phyloP scores from a whole-genome alignment of 2,329 filamentous ascomycete species.

The Dothidotthia symphoricarpi region DNA sequence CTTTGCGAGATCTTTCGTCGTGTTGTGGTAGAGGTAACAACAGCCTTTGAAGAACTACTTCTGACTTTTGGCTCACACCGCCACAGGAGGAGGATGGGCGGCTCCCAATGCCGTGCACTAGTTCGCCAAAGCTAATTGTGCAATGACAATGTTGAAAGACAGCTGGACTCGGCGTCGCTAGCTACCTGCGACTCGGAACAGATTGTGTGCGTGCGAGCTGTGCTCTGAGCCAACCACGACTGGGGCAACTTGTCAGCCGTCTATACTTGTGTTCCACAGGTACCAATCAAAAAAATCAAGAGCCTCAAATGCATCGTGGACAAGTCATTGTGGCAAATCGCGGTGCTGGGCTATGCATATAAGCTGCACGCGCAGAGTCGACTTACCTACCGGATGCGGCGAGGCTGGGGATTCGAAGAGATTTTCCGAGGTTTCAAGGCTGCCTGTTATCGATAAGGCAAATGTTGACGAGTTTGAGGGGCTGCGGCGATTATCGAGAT shows the following conservation, averaged over 20 bases:
- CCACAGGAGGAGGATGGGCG: conserved; percentile 35
- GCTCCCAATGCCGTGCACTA: conserved; percentile 27
- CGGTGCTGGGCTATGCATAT: conserved; percentile 4
- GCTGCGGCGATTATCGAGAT: not conserved
- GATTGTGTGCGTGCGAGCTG: conserved; percentile 23
- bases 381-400: conserved; percentile 23
- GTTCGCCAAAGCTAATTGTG: conserved; percentile 5
- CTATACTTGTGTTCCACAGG: conserved; percentile 15
- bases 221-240: conserved; percentile 28
- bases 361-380: conserved; percentile 10
- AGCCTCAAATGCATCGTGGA: conserved; percentile 8
- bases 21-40: conserved; percentile 11
- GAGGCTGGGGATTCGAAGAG: conserved; percentile 22
- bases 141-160: conserved; percentile 15
- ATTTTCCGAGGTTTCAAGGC: conserved; percentile 10
- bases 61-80: conserved; percentile 25
- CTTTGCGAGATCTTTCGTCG: conserved; percentile 8
- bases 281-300: conserved; percentile 21
- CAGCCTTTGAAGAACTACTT: conserved; percentile 15
- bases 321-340: conserved; percentile 19
- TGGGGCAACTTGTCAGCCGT: conserved; percentile 30
- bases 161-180: conserved; percentile 18
- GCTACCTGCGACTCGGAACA: conserved; percentile 18
- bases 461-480: not conserved
- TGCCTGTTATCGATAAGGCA: conserved; percentile 32